phyloP scores from a whole-genome alignment of 345 rosid genomes.

The Populus ilicifolia region DNA sequence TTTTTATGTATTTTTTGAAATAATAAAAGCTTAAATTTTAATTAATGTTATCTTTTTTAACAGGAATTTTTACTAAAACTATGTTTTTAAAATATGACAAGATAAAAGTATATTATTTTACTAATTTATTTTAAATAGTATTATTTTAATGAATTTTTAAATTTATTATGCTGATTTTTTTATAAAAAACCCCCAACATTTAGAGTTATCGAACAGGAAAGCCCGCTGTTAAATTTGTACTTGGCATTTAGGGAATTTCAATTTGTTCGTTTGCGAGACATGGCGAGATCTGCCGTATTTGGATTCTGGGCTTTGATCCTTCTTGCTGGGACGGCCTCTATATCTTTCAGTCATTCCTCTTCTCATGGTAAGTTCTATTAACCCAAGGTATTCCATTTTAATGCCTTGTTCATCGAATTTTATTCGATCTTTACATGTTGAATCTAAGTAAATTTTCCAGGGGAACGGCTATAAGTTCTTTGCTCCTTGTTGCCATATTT shows the following conservation, averaged over 20 bases:
- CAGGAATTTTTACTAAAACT: rapidly evolving
- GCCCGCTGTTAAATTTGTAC: background rate
- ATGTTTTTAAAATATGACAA: too few relatives aligned
- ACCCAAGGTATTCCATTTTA: background rate
- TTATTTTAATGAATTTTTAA: too few relatives aligned
- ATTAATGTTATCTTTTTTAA: too few relatives aligned
- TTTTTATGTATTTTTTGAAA: too few relatives aligned
- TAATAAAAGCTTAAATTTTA: too few relatives aligned
- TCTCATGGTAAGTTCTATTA: background rate
- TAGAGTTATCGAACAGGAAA: background rate
- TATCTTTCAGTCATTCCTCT: background rate
- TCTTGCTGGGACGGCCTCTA: background rate
- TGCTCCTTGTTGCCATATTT: background rate
- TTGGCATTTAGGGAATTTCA: background rate
- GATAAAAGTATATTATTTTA: too few relatives aligned
- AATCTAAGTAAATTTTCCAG: background rate
- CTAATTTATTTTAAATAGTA: too few relatives aligned
- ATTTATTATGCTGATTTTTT: too few relatives aligned
- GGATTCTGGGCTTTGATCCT: background rate
- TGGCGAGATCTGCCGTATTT: background rate
- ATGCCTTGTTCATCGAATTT: background rate
- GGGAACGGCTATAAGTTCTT: background rate
- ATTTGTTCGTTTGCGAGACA: background rate
- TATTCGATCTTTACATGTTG: background rate
- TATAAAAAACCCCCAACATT: background rate